phyloP scores from a whole-genome alignment of 2,329 filamentous ascomycete species.

The Venturiaceae sp. region DNA sequence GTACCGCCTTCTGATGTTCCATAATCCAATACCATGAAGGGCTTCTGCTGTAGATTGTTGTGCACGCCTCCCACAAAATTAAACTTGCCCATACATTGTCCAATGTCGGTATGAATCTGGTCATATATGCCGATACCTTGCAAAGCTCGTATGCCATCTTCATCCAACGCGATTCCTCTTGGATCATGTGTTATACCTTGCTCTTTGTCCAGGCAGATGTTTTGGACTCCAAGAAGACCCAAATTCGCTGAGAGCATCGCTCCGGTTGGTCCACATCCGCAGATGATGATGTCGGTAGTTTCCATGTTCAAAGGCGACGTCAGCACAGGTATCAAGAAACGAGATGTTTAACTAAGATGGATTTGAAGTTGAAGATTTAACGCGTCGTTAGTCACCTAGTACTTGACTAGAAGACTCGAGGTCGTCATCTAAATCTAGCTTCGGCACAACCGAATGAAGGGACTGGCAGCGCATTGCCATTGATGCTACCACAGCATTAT shows the following conservation, averaged over 20 bases:
- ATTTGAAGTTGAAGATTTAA: too few species aligned
- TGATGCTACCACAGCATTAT: not conserved
- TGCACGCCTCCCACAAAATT: slow-evolving; percentile 13
- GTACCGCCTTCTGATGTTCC: not conserved
- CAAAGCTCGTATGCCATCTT: slow-evolving; percentile 21
- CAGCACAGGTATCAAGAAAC: too few species aligned
- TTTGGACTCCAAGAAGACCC: slow-evolving; percentile 14
- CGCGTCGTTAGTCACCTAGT: too few species aligned
- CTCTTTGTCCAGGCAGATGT: slow-evolving; percentile 21
- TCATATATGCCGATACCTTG: slow-evolving; percentile 21
- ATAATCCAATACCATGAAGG: slow-evolving; percentile 1
- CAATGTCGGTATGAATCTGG: slow-evolving; percentile 18
- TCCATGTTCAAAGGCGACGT: too few species aligned
- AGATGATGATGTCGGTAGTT: slow-evolving; percentile 21
- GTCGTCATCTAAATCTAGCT: too few species aligned
- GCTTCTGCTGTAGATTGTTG: not conserved
- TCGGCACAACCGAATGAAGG: too few species aligned
- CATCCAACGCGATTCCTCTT: slow-evolving; percentile 22
- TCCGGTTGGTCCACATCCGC: slow-evolving; percentile 24
- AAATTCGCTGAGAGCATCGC: slow-evolving; percentile 20
- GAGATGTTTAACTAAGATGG: too few species aligned
- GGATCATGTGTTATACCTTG: slow-evolving; percentile 22
- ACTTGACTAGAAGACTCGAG: too few species aligned
- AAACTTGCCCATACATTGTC: slow-evolving; percentile 15
- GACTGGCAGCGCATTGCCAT: not conserved